A percentile compares a stretch with the other conserved stretches of the same genome.
Conservation (phyloP, 192 early-diverging fungal genomes). For the Coemansia sp. region DNA sequence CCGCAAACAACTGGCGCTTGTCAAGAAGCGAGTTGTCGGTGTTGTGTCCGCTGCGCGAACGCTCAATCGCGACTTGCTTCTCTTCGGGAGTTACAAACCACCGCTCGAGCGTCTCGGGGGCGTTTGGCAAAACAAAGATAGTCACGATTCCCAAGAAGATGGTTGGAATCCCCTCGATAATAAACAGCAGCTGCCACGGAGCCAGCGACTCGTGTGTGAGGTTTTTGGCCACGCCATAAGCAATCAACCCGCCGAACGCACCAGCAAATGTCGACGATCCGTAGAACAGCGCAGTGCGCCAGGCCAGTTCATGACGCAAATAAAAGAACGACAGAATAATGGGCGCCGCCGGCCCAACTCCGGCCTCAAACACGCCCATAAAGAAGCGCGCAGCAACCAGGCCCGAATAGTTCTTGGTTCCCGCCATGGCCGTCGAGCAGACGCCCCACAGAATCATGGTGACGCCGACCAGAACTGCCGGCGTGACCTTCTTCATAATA, state of each 20-base stretch:
- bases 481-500: slow-evolving; percentile 61
- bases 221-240: slow-evolving; percentile 61
- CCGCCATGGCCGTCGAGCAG: slow-evolving; percentile 62
- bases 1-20: slow-evolving; percentile 49
- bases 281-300: slow-evolving; percentile 66
- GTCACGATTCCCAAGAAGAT: slow-evolving; percentile 58
- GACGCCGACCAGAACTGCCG: slow-evolving; percentile 59
- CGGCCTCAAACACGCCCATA: slow-evolving; percentile 63
- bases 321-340: slow-evolving; percentile 74
- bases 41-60: slow-evolving; percentile 48
- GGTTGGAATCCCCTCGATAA: slow-evolving; percentile 65
- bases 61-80: slow-evolving; percentile 52
- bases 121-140: slow-evolving; percentile 56
- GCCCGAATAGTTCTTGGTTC: slow-evolving; percentile 34
- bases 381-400: slow-evolving; percentile 47
- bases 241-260: slow-evolving; percentile 70
- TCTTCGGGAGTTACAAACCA: slow-evolving; percentile 56
- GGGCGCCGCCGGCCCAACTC: slow-evolving; percentile 69
- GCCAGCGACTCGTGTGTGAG: slow-evolving; percentile 54
- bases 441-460: slow-evolving; percentile 72
- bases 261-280: slow-evolving; percentile 70
- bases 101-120: slow-evolving; percentile 46
- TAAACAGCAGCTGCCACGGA: slow-evolving; percentile 72
- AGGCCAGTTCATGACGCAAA: slow-evolving; percentile 61
- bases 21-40: slow-evolving; percentile 31